phyloP scores from a whole-genome alignment of 108 stramenopile species.

The Stephanodiscus triporus region DNA sequence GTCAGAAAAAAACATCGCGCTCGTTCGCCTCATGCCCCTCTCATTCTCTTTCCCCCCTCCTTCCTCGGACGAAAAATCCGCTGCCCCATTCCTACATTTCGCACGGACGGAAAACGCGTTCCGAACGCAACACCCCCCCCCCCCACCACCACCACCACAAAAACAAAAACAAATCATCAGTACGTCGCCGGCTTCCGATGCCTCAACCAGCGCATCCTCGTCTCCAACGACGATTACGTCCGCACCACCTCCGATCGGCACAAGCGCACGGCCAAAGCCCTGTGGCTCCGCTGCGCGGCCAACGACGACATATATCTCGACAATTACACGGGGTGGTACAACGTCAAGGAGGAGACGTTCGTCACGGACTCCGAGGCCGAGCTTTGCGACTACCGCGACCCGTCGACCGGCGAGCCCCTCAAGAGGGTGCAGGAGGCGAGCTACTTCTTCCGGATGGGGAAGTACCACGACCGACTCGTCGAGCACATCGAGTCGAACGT shows the following conservation, averaged over 20 bases:
- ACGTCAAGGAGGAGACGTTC: conserved; percentile 97
- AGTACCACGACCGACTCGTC: conserved; percentile 85
- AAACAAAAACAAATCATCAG: conserved; percentile 23
- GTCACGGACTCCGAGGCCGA: conserved; percentile 95
- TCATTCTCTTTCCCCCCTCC: background rate
- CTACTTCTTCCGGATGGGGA: conserved; percentile 98
- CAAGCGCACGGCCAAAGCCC: conserved; percentile 80
- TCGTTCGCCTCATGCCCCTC: too few species aligned
- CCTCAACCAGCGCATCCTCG: conserved; percentile 90
- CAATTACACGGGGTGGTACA: conserved; percentile 96
- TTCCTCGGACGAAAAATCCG: too few species aligned
- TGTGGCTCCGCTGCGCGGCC: conserved; percentile 89
- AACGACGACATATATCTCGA: conserved; percentile 94
- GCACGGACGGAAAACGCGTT: too few species aligned
- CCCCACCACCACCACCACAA: background rate
- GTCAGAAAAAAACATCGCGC: too few species aligned
- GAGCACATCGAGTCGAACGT: conserved; percentile 88
- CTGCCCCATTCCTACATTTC: too few species aligned
- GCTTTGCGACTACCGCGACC: conserved; percentile 87
- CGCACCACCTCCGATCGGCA: conserved; percentile 94
- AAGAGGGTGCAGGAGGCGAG: conserved; percentile 95
- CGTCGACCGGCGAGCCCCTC: conserved; percentile 85
- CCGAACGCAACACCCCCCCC: too few species aligned
- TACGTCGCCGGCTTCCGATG: conserved; percentile 90
- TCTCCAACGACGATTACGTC: conserved; percentile 95